Base-by-base conservation (phyloP, 495 filamentous ascomycete species). In the Aspergillus sclerotiicarbonarius region DNA sequence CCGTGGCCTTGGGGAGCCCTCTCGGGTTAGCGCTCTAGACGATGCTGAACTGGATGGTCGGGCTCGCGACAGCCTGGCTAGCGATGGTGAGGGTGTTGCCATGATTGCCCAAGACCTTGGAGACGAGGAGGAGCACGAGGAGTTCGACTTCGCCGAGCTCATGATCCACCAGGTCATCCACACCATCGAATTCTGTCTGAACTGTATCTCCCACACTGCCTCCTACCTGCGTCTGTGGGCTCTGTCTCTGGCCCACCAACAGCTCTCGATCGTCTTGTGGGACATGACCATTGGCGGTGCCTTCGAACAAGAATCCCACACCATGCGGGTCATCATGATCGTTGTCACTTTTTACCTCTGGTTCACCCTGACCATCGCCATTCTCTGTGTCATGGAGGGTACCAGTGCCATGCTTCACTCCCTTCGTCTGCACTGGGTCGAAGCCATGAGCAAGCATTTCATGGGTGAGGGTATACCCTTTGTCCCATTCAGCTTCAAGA, bases 151-250 rank as follows among this genome's bases (percentile, higher is more conserved):
- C 69, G 80, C 84, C 33, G 94, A 99, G 64, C 80, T 91, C 62
- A 96, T 98, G 90, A 99, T 99, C 67, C 94, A 99, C 72, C 94
- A 99, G 71, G 88, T 96, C 68, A 98, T 98, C 68, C 94, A 98
- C 75, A 98, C 94, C 20, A 98, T 98, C 65, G 94, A 98, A 79
- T 99, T 99, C 77, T 98, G 94, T 74, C 83, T 99, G 62, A 98
- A 98, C 78, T 97, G 92, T 77, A 93, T 99, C 64, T 98, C 94
- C 6, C 94, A 99, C 76, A 99, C 94, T 4, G 94, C 94, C 9
- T 98, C 95, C 6, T 99, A 99, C 75, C 88, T 99, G 41, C 94
- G 94, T 79, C 87, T 99, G 35, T 99, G 94, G 94, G 94, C 94
- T 31, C 77, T 99, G 62, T 98, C 94, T 2, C 86, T 99, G 47